Evolutionary conservation across 495 filamentous ascomycete species (phyloP), one percentile per base, ranked within the genome.

Genomic region (Trichoderma reesei): DNA sequence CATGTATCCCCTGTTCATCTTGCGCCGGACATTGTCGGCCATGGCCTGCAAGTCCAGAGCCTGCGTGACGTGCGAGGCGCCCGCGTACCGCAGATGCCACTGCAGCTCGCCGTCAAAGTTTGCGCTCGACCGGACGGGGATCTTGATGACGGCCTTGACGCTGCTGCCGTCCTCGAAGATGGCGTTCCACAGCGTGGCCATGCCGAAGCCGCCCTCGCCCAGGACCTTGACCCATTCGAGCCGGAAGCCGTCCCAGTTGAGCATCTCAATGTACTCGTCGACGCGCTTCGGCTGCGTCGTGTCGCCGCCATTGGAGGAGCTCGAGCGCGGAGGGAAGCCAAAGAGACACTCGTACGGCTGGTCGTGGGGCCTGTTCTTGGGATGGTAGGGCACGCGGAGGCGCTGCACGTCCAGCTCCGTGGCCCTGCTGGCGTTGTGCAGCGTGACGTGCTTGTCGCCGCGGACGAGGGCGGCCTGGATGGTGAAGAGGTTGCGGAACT

Each of bases 151-250:
- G 34, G 33, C 38, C 5, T 44, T 34, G 13, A 31, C 33, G 10
- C 26, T 46, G 39, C 14, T 34, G 6, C 33, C 5, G 33, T 63
- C 61, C 9, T 63, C 61, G 9, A 44, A 63, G n/a, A 42, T 34
- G 39, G n/a, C 61, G 39, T 63, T 16, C 61, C 61, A 63, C 5
- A 63, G 41, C 13, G 61, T 63, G 18, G 41, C 61, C 18, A 63
- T 41, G 41, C 61, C 61, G 41, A 44, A 44, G 41, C 61, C 61
- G 8, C 61, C 61, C n/a, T 46, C 16, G 41, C 39, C 61, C 26
- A 63, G 37, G 16, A 46, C 41, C 33, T 63, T 63, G 1, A 42
- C 20, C 61, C 61, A 63, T 31, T 46, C 38, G n/a, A 63, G 61
- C 18, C 61, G 8, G 41, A 44, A 63, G 61, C 61, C 61, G 34